Evolutionary conservation across 768 basidiomycete species (phyloP), one percentile per base, ranked within the genome.

Genomic region (Boletus pseudo-olivaceus): DNA sequence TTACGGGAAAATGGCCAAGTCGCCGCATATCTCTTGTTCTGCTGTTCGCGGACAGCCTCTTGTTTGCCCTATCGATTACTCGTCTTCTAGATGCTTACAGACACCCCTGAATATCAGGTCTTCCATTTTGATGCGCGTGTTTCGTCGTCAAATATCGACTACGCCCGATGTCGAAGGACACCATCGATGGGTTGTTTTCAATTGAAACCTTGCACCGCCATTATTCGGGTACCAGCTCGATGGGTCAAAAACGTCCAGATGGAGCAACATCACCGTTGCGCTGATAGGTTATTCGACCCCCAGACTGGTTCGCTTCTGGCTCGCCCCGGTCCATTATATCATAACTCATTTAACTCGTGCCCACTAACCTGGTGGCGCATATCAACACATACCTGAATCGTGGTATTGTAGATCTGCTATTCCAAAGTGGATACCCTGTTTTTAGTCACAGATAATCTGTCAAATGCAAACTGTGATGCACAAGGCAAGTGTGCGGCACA

Each of bases 91-190:
- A 42, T 44, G 49, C 39, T 29, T 30, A 57, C 49, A 55, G 50
- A 54, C 59, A 56, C 60, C 64, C 64, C 68, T 72, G 66, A 56
- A 59, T 53, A 57, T 58, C 54, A 48, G 42, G 39, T 57, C 68
- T 72, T 70, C 68, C 68, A 70, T 70, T 70, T 44, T 70, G 68
- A 70, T 70, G 70, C 70, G 68, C 68, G 70, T 70, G 68, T 68
- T 66, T 44, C 46, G 54, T 64, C 56, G 58, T 68, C 66, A 65
- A 65, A 67, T 67, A 42, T 50, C 54, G 47, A 65, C 67, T 69
- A 55, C 66, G 68, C 51, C 65, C 63, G 67, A 67, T 69, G 51
- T 57, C 39, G 35, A 62, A 61, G 47, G 47, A 54, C 47, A 33
- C 37, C 58, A 55, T 56, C 46, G 54, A 55, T 64, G 47, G 39